A percentile compares a stretch with the other conserved stretches of the same genome.
Conservation (phyloP, 768 basidiomycete species). For the Lyophyllum shimeji region DNA sequence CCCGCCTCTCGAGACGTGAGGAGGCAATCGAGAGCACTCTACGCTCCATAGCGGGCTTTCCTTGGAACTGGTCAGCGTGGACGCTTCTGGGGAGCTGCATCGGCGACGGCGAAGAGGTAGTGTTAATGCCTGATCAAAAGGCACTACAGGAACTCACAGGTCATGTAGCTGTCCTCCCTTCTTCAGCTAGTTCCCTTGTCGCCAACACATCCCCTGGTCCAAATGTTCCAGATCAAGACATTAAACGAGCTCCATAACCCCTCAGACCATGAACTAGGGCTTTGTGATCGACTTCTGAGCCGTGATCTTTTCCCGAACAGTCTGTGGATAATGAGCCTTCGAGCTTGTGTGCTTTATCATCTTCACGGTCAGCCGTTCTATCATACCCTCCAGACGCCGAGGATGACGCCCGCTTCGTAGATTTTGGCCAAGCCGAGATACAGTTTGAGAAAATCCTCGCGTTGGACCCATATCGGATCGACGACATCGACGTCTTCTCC, state of each 20-base stretch:
- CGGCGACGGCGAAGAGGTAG: conserved; percentile 83
- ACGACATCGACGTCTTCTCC: conserved; percentile 94
- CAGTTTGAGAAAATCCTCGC: conserved; percentile 83
- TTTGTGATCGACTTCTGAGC: conserved; percentile 76
- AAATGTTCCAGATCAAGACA: conserved; percentile 82
- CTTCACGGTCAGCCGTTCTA: conserved; percentile 65
- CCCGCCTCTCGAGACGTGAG: conserved; percentile 73
- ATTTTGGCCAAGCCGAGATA: conserved; percentile 81
- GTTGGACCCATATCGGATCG: conserved; percentile 85
- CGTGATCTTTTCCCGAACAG: conserved; percentile 77
- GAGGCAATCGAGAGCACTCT: conserved; percentile 84
- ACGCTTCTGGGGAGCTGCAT: conserved; percentile 75
- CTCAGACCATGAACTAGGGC: conserved; percentile 77
- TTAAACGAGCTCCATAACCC: conserved; percentile 89
- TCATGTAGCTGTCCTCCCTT: conserved; percentile 44
- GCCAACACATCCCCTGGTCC: conserved; percentile 48
- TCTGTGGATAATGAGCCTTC: conserved; percentile 82
- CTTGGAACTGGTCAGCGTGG: conserved; percentile 98
- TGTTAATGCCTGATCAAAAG: conserved; percentile 5
- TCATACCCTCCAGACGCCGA: conserved; percentile 1
- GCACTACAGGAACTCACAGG: conserved; percentile 14
- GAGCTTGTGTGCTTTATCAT: conserved; percentile 87
- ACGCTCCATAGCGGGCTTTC: conserved; percentile 71
- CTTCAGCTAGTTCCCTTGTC: conserved; percentile 48
- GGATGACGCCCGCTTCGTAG: conserved; percentile 38